These are phyloP conservation scores for Ganoderma boninense DNA, from an alignment of 1,284 basidiomycete species.

Conservation along the genomic window DNA sequence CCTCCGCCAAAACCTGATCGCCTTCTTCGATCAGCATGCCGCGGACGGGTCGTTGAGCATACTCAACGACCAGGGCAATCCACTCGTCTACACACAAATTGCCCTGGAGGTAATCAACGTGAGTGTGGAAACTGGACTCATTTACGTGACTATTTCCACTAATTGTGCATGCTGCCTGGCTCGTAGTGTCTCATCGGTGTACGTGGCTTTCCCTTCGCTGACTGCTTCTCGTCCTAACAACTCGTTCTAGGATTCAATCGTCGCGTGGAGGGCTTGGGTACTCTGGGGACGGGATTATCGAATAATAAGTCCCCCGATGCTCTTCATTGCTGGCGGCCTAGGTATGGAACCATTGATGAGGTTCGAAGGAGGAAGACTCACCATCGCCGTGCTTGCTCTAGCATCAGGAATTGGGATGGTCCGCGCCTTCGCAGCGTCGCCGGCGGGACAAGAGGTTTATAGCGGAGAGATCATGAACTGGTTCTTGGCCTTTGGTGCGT, in stretches of 20 bases:
- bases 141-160: background rate
- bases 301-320: background rate
- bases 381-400: background rate
- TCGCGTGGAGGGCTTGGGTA: background rate
- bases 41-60: slow-evolving; percentile 7
- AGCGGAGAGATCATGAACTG: slow-evolving; percentile 1
- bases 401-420: slow-evolving; percentile 16
- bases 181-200: background rate
- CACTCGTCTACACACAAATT: background rate
- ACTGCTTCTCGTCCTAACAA: background rate
- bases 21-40: slow-evolving; percentile 17
- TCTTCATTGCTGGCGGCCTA: background rate
- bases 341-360: background rate
- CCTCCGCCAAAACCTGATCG: slow-evolving; percentile 11
- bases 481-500: slow-evolving; percentile 6
- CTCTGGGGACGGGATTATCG: background rate
- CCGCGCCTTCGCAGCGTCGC: background rate
- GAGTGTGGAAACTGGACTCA: background rate
- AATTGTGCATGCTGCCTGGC: background rate
- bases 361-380: background rate
- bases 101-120: background rate
- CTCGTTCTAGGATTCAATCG: background rate
- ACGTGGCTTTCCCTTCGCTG: background rate
- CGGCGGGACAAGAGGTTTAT: background rate
- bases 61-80: slow-evolving; percentile 1